Base-by-base conservation (phyloP, 805 yeast genomes). In the Limtongozyma cylindracea region DNA sequence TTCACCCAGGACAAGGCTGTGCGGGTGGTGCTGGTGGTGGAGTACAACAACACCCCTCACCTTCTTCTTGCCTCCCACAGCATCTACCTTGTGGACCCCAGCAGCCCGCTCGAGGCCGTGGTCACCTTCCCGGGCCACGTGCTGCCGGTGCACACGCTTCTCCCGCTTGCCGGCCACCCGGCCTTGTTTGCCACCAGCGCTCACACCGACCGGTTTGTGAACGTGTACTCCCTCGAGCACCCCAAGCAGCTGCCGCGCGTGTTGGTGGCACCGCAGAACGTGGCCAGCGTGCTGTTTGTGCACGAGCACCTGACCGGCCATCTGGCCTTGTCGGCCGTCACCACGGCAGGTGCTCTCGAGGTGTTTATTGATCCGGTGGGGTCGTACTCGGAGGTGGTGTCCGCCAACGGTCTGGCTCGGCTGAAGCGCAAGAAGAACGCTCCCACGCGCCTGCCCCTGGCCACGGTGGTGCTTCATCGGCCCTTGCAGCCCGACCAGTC, bases 321-420 rank as follows among this genome's bases (percentile, higher is more conserved):
- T 23, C 39, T 48, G 5, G 30, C 56, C 3, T 38, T 70, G 11
- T 47, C 61, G 3, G 70, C 62, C 0, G 49, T 71, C 5, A 72
- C 82, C 8, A 91, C 77, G 39, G 67, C 61, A 26, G 93, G 94
- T 5, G 34, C 42, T 8, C 49, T 74, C 6, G 93, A 80, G 38
- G 35, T 76, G 2, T 82, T 78, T 45, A 51, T 53, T 23, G 53
- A 66, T 31, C 71, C 80, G 4, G 47, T 50, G 19, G 21, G 29
- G 49, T 30, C n/a, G n/a, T n/a, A n/a, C n/a, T n/a, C n/a, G n/a
- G n/a, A n/a, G n/a, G n/a, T n/a, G n/a, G n/a, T n/a, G n/a, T n/a
- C n/a, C n/a, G n/a, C 32, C 26, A 45, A 39, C 10, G 23, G 25
- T 2, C 29, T 32, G 13, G 24, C 28, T 4, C 26, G 25, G 8